Evolutionary conservation across 1,284 basidiomycete genomes (phyloP), one percentile per base, ranked within the genome.

Genomic region (Heterobasidion occidentale): DNA sequence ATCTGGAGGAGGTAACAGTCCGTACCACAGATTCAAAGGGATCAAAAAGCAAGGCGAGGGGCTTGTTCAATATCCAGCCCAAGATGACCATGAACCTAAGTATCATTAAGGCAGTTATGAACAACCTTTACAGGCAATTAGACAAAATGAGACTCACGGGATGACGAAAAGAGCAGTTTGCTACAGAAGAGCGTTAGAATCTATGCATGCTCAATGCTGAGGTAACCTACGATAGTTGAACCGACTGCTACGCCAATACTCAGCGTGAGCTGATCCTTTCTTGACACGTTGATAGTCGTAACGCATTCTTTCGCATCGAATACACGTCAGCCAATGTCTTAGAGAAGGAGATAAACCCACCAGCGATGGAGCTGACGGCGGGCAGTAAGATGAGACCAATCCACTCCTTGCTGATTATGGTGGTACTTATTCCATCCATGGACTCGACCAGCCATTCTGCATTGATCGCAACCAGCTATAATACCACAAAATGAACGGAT

Each of bases 141-240:
- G 17, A n/a, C n/a, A 36, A 12, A 17, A 20, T 20, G 3, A 36
- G 15, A 73, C 79, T 60, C 59, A 84, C 73, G 94, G 94, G 58
- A 94, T 86, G 56, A 96, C 87, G 63, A 94, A 91, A 33, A 94
- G 78, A 1, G 91, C 88, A 38, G 93, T 92, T 86, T 97, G 94
- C 87, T 90, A 51, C 27, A 27, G 27, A 27, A 6, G 27, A 27
- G 27, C 27, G 27, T 27, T 27, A 27, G 27, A 27, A 27, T 27
- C 27, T 27, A 27, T 27, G 27, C 5, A 6, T 27, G 27, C 27
- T 27, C 27, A 27, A 51, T 20, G 17, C 45, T 54, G 56, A 74
- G 7, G 9, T 15, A 36, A 49, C 83, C 70, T 60, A 92, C 88
- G 62, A 96, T 93, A 12, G 88, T 90, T 0, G 90, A 90, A 8